These are phyloP conservation scores for Typha latifolia DNA, from an alignment of 176 grass and related monocot species.

Conservation along the genomic window DNA sequence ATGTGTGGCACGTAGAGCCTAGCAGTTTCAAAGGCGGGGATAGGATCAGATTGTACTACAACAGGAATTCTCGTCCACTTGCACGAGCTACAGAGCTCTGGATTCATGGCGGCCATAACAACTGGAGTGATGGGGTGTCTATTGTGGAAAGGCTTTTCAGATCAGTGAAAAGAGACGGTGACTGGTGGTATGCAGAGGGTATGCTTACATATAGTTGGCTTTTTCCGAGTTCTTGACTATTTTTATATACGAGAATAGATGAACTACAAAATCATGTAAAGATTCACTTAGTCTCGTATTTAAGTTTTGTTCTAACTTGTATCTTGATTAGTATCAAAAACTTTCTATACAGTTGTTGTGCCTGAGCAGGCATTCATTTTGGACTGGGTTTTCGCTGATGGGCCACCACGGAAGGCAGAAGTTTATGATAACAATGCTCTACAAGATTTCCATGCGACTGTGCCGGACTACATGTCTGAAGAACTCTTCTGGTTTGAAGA, in stretches of 20 bases:
- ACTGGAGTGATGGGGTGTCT: slow-evolving; percentile 68
- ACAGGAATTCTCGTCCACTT: slow-evolving; percentile 53
- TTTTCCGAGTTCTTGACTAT: slow-evolving; percentile 9
- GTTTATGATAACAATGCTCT: slow-evolving; percentile 79
- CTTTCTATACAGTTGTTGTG: slow-evolving; percentile 41
- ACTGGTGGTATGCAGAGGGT: slow-evolving; percentile 82
- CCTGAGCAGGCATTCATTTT: slow-evolving; percentile 56
- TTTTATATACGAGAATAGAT: background rate
- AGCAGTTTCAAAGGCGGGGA: slow-evolving; percentile 59
- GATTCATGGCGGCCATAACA: slow-evolving; percentile 86
- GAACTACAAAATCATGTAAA: too few relatives aligned
- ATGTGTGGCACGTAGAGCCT: slow-evolving; percentile 75
- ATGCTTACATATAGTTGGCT: background rate
- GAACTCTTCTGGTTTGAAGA: slow-evolving; percentile 69
- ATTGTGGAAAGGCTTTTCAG: slow-evolving; percentile 42
- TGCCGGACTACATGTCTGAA: slow-evolving; percentile 41
- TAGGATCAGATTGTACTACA: slow-evolving; percentile 65
- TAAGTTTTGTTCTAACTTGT: too few relatives aligned
- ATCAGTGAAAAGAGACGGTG: slow-evolving; percentile 53
- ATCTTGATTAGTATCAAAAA: too few relatives aligned
- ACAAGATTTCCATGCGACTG: slow-evolving; percentile 73
- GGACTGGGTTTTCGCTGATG: slow-evolving; percentile 83
- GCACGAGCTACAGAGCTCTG: slow-evolving; percentile 64
- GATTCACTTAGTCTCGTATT: too few relatives aligned
- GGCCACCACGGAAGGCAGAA: slow-evolving; percentile 52